Conservation (phyloP, 345 rosid genomes). For the Syzygium aqueum region DNA sequence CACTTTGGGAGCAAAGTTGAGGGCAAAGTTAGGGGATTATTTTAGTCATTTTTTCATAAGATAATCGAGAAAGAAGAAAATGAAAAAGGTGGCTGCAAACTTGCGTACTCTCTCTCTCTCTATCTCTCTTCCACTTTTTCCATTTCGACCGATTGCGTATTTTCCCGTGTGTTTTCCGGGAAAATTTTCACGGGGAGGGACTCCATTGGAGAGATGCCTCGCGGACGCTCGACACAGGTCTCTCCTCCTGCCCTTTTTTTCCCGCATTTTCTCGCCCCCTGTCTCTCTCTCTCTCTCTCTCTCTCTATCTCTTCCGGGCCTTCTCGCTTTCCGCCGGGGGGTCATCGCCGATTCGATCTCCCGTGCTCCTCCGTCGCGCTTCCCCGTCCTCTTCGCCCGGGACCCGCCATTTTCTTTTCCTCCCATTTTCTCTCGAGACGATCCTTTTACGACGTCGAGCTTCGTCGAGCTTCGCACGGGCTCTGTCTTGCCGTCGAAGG, state of each 20-base stretch:
- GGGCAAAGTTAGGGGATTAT: too few relatives aligned
- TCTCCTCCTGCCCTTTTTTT: neutral
- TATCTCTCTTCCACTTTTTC: neutral
- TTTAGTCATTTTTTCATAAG: too few relatives aligned
- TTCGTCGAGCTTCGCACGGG: neutral
- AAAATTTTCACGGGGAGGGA: neutral
- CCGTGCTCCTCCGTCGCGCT: neutral
- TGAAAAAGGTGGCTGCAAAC: neutral
- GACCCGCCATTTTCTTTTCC: neutral
- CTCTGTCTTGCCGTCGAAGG: neutral
- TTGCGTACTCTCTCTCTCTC: neutral
- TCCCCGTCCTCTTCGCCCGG: neutral
- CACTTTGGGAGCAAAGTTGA: too few relatives aligned
- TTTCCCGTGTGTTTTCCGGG: neutral
- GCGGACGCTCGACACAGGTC: constrained; percentile 19
- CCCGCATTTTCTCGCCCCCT: neutral
- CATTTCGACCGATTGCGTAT: neutral
- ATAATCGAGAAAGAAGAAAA: neutral
- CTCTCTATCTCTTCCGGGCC: neutral
- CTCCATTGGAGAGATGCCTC: neutral
- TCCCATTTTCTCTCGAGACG: neutral
- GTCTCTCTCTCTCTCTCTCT: neutral
- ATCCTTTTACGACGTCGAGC: neutral
- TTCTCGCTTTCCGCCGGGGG: neutral
- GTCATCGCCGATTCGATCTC: neutral